A percentile compares a stretch with the other conserved stretches of the same genome.
Evolutionary conservation across 2,329 filamentous ascomycete species (phyloP).

Genomic region (Mollisia scopiformis): DNA sequence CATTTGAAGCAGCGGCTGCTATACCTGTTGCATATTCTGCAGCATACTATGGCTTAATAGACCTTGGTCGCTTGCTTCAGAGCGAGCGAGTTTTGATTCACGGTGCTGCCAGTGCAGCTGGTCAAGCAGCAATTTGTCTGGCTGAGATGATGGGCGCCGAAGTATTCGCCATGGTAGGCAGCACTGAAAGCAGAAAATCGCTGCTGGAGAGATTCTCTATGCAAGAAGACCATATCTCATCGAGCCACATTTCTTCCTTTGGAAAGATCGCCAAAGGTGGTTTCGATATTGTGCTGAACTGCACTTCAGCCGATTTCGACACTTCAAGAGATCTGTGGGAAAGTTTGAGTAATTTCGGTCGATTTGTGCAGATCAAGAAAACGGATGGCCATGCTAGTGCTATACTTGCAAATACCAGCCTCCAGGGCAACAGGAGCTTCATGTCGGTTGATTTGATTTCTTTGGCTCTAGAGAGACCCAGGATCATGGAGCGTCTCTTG

Average conservation of each 20-base stretch:
- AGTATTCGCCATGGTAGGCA: constrained; percentile 34
- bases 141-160: constrained; percentile 31
- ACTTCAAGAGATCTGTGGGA: constrained; percentile 35
- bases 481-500: constrained; percentile 43
- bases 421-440: constrained; percentile 44
- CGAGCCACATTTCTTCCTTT: constrained; percentile 28
- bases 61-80: constrained; percentile 28
- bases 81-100: constrained; percentile 41
- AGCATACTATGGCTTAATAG: constrained; percentile 32
- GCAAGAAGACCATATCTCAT: constrained; percentile 24
- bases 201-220: constrained; percentile 29
- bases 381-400: constrained; percentile 31
- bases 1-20: constrained; percentile 30
- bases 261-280: constrained; percentile 24
- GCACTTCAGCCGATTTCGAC: constrained; percentile 26
- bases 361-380: constrained; percentile 44
- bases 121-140: constrained; percentile 39
- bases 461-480: constrained; percentile 46
- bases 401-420: constrained; percentile 37
- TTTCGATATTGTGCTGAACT: constrained; percentile 38
- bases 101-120: constrained; percentile 37
- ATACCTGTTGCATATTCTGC: constrained; percentile 31
- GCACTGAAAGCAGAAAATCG: constrained; percentile 17
- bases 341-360: constrained; percentile 41
- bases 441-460: constrained; percentile 45